Conservation (phyloP, 192 early-diverging fungal genomes). For the Dimargaris verticillata region DNA sequence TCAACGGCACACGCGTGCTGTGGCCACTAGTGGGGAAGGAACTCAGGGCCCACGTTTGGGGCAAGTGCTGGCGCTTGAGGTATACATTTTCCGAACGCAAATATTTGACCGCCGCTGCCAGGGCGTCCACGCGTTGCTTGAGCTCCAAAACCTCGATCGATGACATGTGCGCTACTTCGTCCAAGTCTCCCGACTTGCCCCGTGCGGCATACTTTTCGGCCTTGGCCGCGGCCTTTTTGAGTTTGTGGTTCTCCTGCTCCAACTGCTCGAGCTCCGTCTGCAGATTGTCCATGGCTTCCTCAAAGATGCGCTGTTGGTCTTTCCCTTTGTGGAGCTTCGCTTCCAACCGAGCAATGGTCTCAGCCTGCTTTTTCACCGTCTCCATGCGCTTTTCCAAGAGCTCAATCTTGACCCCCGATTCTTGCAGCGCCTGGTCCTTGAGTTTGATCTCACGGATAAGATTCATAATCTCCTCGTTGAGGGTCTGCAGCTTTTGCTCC, state of each 20-base stretch:
- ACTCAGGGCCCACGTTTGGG: background rate
- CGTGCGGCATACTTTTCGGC: background rate
- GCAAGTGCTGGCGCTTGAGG: constrained; percentile 1
- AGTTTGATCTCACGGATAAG: constrained; percentile 61
- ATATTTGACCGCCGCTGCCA: constrained; percentile 3
- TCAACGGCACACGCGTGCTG: background rate
- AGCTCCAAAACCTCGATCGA: constrained; percentile 7
- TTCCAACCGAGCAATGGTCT: constrained; percentile 42
- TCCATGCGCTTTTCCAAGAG: constrained; percentile 69
- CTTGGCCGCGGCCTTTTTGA: constrained; percentile 22
- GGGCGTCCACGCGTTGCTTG: constrained; percentile 10
- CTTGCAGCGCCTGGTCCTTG: constrained; percentile 70
- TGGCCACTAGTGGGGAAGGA: background rate
- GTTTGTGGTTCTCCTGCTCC: constrained; percentile 43
- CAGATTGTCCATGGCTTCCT: constrained; percentile 50
- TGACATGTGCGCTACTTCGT: constrained; percentile 3
- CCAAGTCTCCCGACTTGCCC: constrained; percentile 8
- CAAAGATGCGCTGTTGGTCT: constrained; percentile 48
- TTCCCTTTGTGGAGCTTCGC: constrained; percentile 33
- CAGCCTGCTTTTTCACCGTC: constrained; percentile 44
- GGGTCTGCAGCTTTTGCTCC: constrained; percentile 53
- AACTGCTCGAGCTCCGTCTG: constrained; percentile 51
- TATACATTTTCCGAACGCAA: constrained; percentile 5
- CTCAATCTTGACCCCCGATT: constrained; percentile 54
- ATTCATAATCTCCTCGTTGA: constrained; percentile 61